Evolutionary conservation across 1,284 basidiomycete genomes (phyloP), one percentile per base, ranked within the genome.

Genomic region (Austroboletus sp.): DNA sequence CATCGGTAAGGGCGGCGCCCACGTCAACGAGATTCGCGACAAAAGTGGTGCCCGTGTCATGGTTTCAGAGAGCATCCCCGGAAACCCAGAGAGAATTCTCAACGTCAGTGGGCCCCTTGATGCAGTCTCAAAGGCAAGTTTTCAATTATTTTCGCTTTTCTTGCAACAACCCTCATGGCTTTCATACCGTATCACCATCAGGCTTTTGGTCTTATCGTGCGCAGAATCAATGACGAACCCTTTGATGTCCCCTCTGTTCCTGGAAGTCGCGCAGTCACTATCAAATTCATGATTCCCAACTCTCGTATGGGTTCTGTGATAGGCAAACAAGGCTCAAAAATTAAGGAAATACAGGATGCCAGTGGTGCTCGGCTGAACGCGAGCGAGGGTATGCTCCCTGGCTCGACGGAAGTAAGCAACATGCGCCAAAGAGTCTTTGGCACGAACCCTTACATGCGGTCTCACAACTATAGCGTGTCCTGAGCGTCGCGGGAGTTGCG

Each of bases 281-380:
- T 99, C 75, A 96, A 98, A 69, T 97, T 96, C 66, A 98, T 98
- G 82, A 95, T 99, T 44, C 96, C 96, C 55, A 97, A 98, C 71
- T 95, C 93, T 13, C 86, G 95, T 50, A 99, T 99, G 96, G 96
- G 96, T 30, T 96, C 92, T 29, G 92, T 99, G 50, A 99, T 99
- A 60, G 96, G 96, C 51, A 97, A 96, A 67, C 88, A 86, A 53
- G 96, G 96, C 21, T 85, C 85, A 44, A 98, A 98, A 70, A 99
- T 99, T 69, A 98, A 98, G 72, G 96, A 99, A 71, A 99, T 99
- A 58, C 96, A 99, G 66, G 96, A 99, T 62, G 95, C 95, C 11
- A 94, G 89, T 53, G 96, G 96, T 30, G 96, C 96, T 7, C 75
- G 93, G 50, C 72, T 99, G 52, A 98, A 97, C 61, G 96, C 96